Base-by-base conservation (phyloP, 2,329 filamentous ascomycete species). In the Sporothrix pallida region DNA sequence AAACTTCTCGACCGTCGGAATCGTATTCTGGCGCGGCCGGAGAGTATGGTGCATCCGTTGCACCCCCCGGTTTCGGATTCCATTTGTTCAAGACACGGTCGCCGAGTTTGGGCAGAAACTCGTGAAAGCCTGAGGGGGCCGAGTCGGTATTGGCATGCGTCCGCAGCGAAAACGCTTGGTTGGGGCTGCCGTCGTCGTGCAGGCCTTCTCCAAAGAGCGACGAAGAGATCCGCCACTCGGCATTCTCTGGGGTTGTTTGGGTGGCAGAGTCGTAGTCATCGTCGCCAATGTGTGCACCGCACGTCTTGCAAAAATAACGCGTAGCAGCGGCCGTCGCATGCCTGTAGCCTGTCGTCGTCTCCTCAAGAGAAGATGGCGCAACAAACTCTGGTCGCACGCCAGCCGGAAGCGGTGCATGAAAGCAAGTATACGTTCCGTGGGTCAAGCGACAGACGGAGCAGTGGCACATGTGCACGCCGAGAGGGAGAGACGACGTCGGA, bases 221-320 rank as follows among this genome's bases (percentile, higher is more conserved):
- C 63, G 63, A 68, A 8, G 63, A 48, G 7, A 68, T 20, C 9
- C 63, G 63, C 44, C 63, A 68, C 23, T 31, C 63, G 63, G 63
- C 60, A 23, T 31, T 31, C 3, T 26, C 20, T 2, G 46, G 44
- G 7, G 42, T 31, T 10, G 20, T 50, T 2, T 44, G 48, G 2
- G 44, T 31, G 6, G 9, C 48, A 26, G 12, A 7, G 17, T 70
- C 67, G 17, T 23, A 56, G 52, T 71, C 54, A 9, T 71, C 68
- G 54, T 71, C 69, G 31, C 68, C 68, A 20, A 70, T 70, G 31
- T 70, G 68, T 15, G 26, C 15, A 8, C 68, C 68, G 68, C 68
- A 70, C 31, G 68, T 70, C 31, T 56, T 70, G 52, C 68, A 70
- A 26, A 70, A 70, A n/a, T 60, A 60, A 54, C 68, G 68, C 13